These are phyloP conservation scores for Tricholoma matsutake DNA, from an alignment of 768 basidiomycete species.

Conservation along the genomic window DNA sequence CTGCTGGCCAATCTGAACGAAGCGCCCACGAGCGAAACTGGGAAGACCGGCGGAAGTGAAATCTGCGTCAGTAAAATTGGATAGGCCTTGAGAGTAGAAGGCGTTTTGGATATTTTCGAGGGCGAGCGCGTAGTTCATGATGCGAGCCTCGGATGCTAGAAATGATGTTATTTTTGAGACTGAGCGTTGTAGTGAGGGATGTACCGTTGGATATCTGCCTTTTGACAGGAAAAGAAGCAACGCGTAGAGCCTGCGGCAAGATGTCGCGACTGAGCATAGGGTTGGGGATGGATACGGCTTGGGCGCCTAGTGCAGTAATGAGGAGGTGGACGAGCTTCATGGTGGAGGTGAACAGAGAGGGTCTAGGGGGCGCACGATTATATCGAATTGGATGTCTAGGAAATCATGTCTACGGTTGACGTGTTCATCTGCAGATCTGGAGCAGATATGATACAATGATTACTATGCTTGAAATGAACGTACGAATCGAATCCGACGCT, in stretches of 20 bases:
- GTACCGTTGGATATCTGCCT: background rate
- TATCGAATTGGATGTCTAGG: background rate
- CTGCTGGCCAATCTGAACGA: slow-evolving; percentile 48
- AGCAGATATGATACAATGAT: background rate
- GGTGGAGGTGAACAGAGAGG: background rate
- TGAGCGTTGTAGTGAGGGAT: background rate
- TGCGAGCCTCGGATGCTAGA: slow-evolving; percentile 9
- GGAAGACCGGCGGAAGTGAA: slow-evolving; percentile 48
- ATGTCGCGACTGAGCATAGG: background rate
- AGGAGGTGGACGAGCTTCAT: background rate
- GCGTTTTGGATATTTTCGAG: slow-evolving; percentile 48
- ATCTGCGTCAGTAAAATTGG: slow-evolving; percentile 40
- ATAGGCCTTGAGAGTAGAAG: slow-evolving; percentile 42
- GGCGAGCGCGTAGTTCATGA: slow-evolving; percentile 46
- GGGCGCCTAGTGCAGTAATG: background rate
- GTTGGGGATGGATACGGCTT: background rate
- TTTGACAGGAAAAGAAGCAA: background rate
- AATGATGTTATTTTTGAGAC: background rate
- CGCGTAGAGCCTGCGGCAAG: background rate
- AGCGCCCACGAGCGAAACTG: slow-evolving; percentile 42
- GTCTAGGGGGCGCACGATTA: too few relatives aligned
- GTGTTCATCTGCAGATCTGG: background rate
- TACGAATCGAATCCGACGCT: too few relatives aligned
- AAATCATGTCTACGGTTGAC: background rate
- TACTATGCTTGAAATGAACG: background rate